Evolutionary conservation across 2,329 filamentous ascomycete genomes (phyloP).

Genomic region (Colletotrichum karsti): DNA sequence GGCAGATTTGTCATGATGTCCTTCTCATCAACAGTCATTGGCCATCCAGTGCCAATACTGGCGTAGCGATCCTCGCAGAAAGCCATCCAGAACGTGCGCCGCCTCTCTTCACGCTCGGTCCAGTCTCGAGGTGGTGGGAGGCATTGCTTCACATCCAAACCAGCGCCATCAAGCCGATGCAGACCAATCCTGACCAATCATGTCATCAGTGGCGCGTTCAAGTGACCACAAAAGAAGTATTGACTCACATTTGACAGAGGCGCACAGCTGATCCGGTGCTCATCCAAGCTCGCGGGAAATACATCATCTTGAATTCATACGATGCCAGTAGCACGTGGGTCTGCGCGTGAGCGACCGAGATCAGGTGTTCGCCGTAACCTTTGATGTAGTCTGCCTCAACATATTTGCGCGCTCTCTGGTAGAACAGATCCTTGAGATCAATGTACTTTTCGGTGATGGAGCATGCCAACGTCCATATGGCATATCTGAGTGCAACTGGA

Average conservation of each 20-base stretch:
- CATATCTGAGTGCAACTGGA: constrained; percentile 88
- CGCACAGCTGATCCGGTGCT: constrained; percentile 85
- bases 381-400: constrained; percentile 90
- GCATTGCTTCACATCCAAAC: constrained; percentile 92
- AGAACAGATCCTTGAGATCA: constrained; percentile 86
- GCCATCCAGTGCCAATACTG: constrained; percentile 97
- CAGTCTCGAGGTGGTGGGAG: constrained; percentile 87
- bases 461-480: constrained; percentile 95
- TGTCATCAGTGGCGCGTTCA: not conserved
- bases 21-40: constrained; percentile 90
- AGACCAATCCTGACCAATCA: constrained; percentile 83
- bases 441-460: constrained; percentile 84
- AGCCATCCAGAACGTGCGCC: constrained; percentile 94
- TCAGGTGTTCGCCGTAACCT: constrained; percentile 88
- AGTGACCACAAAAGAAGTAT: not conserved
- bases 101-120: constrained; percentile 91
- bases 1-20: constrained; percentile 92
- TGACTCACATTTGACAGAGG: constrained; percentile 79
- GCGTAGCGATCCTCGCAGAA: constrained; percentile 93
- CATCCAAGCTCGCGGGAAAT: constrained; percentile 95
- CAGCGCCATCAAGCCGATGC: constrained; percentile 83
- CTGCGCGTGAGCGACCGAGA: constrained; percentile 87
- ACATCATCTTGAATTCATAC: constrained; percentile 98
- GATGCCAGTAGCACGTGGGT: constrained; percentile 80
- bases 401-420: constrained; percentile 89